Evolutionary conservation across 805 yeast genomes (phyloP).

Genomic region (Saccharomyces eubayanus): DNA sequence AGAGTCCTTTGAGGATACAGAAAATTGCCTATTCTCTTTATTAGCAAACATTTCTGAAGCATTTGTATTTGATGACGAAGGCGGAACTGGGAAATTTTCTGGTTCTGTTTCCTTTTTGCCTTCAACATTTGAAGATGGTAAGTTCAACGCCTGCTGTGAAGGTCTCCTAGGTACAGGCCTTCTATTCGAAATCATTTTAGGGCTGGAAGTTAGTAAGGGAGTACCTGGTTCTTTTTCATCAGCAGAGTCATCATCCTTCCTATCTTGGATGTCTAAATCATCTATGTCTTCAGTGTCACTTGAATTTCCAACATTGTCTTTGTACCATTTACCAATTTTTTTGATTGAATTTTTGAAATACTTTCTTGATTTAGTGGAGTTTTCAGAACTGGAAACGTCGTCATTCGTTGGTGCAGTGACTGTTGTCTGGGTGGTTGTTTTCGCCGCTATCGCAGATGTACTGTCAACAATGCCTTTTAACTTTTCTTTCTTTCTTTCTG

Average conservation of each 20-base stretch:
- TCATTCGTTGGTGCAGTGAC: neutral
- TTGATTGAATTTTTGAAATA: constrained; percentile 41
- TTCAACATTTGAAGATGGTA: constrained; percentile 4
- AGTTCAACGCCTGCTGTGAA: constrained; percentile 3
- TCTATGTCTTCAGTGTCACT: constrained; percentile 1
- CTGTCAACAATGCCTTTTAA: constrained; percentile 3
- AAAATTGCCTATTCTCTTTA: constrained; percentile 15
- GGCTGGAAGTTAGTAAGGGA: constrained; percentile 1
- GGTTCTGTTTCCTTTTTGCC: neutral
- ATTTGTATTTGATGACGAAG: constrained; percentile 4
- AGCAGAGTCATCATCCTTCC: neutral
- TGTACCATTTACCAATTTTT: constrained; percentile 65
- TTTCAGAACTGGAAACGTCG: neutral
- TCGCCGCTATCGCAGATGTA: neutral
- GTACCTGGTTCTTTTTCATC: constrained; percentile 3
- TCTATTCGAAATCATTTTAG: constrained; percentile 28
- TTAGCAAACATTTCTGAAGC: constrained; percentile 28
- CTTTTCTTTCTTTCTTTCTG: neutral
- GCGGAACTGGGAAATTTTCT: neutral
- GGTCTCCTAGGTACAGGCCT: constrained; percentile 22
- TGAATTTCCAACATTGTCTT: constrained; percentile 19
- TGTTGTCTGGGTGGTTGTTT: neutral
- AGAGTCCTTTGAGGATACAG: constrained; percentile 7
- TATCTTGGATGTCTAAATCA: neutral
- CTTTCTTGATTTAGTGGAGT: constrained; percentile 27